Evolutionary conservation across 768 basidiomycete species (phyloP).

Genomic region (Rhizopogon salebrosus): DNA sequence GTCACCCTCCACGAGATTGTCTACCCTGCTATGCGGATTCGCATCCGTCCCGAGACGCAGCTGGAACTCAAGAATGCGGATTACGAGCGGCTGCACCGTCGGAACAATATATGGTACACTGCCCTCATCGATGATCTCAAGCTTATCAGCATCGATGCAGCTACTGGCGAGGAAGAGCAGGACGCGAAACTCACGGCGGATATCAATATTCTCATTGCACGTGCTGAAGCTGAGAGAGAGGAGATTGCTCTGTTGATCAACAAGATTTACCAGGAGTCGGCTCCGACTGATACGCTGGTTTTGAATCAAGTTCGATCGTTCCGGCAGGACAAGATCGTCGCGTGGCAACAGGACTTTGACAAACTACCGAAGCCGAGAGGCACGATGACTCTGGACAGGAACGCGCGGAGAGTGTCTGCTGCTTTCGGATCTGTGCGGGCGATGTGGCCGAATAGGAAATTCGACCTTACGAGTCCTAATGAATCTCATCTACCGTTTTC

Average conservation of each 20-base stretch:
- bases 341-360: constrained; percentile 95
- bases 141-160: constrained; percentile 70
- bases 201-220: constrained; percentile 59
- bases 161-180: constrained; percentile 71
- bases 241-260: constrained; percentile 74
- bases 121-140: constrained; percentile 72
- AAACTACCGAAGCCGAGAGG: constrained; percentile 71
- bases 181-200: constrained; percentile 59
- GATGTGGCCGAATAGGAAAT: constrained; percentile 66
- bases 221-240: constrained; percentile 71
- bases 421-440: constrained; percentile 66
- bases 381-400: constrained; percentile 42
- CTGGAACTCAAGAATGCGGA: constrained; percentile 91
- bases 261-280: constrained; percentile 72
- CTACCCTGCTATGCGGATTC: constrained; percentile 83
- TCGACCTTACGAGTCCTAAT: constrained; percentile 50
- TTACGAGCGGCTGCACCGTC: constrained; percentile 67
- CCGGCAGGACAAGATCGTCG: constrained; percentile 89
- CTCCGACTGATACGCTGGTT: constrained; percentile 80
- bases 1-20: constrained; percentile 82
- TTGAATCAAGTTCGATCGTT: constrained; percentile 82
- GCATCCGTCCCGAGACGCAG: constrained; percentile 81
- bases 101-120: constrained; percentile 72
- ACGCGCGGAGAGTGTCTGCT: constrained; percentile 45
- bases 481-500: constrained; percentile 54